Evolutionary conservation across 2,329 filamentous ascomycete species (phyloP).

Genomic region (Dactylellina haptotyla): DNA sequence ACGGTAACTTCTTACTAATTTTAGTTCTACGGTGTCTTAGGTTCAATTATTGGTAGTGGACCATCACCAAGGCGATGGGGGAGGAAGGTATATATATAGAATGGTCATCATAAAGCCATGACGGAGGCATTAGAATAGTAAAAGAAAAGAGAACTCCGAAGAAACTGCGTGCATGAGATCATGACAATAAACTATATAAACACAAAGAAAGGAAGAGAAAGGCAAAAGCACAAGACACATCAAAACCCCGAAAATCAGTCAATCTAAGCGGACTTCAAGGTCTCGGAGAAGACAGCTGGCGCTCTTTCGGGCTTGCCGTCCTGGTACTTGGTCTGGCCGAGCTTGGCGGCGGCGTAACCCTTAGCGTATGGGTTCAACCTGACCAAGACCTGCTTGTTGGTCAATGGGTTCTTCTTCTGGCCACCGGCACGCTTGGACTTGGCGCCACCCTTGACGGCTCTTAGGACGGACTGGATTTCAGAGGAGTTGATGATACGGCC

Average conservation of each 20-base stretch:
- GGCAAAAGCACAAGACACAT: background rate
- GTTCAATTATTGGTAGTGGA: background rate
- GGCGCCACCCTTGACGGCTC: constrained; percentile 87
- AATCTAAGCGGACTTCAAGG: constrained; percentile 37
- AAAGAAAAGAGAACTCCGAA: constrained; percentile 30
- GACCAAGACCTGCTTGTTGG: constrained; percentile 98
- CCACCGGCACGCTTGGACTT: constrained; percentile 88
- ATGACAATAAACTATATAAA: constrained; percentile 34
- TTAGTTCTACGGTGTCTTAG: too few species aligned
- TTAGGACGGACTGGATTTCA: constrained; percentile 96
- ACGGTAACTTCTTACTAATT: too few species aligned
- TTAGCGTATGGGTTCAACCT: constrained; percentile 98
- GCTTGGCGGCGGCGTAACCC: constrained; percentile 85
- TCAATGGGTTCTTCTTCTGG: constrained; percentile 99
- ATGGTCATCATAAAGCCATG: constrained; percentile 35
- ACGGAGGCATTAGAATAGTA: constrained; percentile 26
- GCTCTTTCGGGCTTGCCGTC: constrained; percentile 68
- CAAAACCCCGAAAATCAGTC: background rate
- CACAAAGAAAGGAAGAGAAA: constrained; percentile 11
- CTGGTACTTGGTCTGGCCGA: constrained; percentile 76
- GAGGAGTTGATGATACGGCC: constrained; percentile 98
- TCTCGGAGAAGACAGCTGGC: constrained; percentile 20
- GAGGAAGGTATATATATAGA: constrained; percentile 38
- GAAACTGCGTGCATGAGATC: constrained; percentile 40
- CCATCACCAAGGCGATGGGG: background rate